These are phyloP conservation scores for Cladophialophora yegresii DNA, from an alignment of 2,329 filamentous ascomycete genomes.

Conservation along the genomic window DNA sequence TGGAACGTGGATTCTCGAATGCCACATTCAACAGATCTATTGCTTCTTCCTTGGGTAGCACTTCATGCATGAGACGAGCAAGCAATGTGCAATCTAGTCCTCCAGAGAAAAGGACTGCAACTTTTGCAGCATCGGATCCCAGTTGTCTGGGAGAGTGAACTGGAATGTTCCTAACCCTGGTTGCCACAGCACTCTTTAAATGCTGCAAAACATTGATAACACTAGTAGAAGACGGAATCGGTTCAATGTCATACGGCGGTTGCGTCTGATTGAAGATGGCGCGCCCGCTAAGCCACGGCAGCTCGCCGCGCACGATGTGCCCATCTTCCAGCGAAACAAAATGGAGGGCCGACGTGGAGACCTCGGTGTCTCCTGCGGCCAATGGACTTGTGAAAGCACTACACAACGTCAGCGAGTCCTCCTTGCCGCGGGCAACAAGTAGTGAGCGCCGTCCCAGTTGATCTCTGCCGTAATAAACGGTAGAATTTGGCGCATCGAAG, in stretches of 20 bases:
- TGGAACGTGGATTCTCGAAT: constrained; percentile 86
- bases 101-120: constrained; percentile 89
- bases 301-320: constrained; percentile 12
- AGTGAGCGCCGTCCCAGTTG: constrained; percentile 84
- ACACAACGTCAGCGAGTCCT: constrained; percentile 61
- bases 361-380: constrained; percentile 56
- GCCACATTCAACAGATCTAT: constrained; percentile 94
- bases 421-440: constrained; percentile 46
- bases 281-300: constrained; percentile 17
- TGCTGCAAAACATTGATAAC: constrained; percentile 14
- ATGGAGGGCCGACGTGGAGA: constrained; percentile 82
- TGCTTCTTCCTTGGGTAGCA: constrained; percentile 66
- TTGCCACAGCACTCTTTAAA: constrained; percentile 31
- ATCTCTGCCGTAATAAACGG: constrained; percentile 81
- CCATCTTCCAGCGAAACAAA: constrained; percentile 47
- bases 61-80: constrained; percentile 75
- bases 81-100: constrained; percentile 90
- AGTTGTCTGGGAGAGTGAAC: constrained; percentile 21
- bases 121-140: constrained; percentile 41
- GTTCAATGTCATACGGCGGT: neutral
- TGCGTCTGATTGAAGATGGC: constrained; percentile 20
- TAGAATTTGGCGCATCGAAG: constrained; percentile 63
- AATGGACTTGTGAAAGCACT: constrained; percentile 71
- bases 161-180: constrained; percentile 33
- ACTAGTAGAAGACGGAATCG: constrained; percentile 20